A percentile compares a stretch with the other conserved stretches of the same genome.
These are phyloP conservation scores for Hymenoscyphus fructigenus DNA, from an alignment of 2,329 filamentous ascomycete genomes.

Conservation along the genomic window DNA sequence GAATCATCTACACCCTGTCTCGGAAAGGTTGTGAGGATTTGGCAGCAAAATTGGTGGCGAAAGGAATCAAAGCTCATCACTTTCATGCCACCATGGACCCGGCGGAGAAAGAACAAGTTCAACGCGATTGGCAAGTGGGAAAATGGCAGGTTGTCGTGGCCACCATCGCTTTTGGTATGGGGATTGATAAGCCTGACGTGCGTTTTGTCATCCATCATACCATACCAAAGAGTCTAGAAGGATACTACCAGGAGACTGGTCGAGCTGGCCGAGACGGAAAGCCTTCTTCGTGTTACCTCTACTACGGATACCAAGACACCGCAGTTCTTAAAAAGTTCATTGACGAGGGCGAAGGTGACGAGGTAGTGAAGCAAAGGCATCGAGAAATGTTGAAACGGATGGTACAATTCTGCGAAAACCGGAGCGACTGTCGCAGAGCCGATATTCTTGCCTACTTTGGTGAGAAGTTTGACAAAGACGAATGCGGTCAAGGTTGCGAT, in stretches of 20 bases:
- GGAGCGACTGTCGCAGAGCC: constrained; percentile 79
- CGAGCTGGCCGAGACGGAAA: constrained; percentile 90
- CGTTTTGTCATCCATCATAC: constrained; percentile 94
- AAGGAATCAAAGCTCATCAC: constrained; percentile 71
- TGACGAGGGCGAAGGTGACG: constrained; percentile 70
- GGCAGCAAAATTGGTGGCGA: constrained; percentile 62
- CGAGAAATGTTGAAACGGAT: constrained; percentile 82
- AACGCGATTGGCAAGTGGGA: constrained; percentile 80
- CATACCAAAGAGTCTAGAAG: constrained; percentile 91
- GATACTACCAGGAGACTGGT: constrained; percentile 97
- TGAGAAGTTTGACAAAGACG: constrained; percentile 70
- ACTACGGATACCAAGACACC: constrained; percentile 79
- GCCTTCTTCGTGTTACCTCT: constrained; percentile 84
- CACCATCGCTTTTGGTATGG: constrained; percentile 98
- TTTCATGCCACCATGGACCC: constrained; percentile 82
- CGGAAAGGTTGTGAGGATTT: constrained; percentile 79
- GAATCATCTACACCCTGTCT: constrained; percentile 92
- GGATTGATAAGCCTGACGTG: constrained; percentile 97
- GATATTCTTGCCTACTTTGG: constrained; percentile 94
- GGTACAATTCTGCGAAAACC: constrained; percentile 85
- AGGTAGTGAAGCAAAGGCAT: constrained; percentile 80
- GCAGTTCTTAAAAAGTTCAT: constrained; percentile 77
- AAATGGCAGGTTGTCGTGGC: constrained; percentile 87
- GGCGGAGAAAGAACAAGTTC: constrained; percentile 66
- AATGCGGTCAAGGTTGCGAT: constrained; percentile 79